phyloP scores from a whole-genome alignment of 768 basidiomycete species.

The Tricholoma hemisulphureum region DNA sequence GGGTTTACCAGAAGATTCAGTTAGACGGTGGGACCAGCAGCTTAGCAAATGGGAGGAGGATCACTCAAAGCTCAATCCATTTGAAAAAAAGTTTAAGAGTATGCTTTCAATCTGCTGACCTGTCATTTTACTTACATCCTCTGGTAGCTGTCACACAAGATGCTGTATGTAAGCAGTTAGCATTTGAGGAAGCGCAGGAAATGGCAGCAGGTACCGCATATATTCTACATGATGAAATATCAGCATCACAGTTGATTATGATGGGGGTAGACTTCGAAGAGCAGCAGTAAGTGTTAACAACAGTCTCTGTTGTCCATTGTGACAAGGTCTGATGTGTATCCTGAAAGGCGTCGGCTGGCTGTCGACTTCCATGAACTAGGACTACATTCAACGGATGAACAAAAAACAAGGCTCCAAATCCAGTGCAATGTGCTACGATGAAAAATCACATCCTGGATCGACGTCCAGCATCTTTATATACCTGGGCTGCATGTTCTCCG shows the following conservation, averaged over 20 bases:
- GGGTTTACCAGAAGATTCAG: not conserved
- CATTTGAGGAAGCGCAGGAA: slow-evolving; percentile 1
- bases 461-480: slow-evolving; percentile 4
- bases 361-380: not conserved
- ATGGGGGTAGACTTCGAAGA: slow-evolving; percentile 10
- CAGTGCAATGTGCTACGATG: not conserved
- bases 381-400: not conserved
- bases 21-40: not conserved
- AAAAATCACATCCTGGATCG: slow-evolving; percentile 1
- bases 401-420: not conserved
- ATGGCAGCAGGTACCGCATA: slow-evolving; percentile 4
- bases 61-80: slow-evolving; percentile 1
- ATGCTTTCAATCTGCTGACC: not conserved
- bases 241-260: slow-evolving; percentile 4
- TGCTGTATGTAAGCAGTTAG: not conserved
- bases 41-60: slow-evolving; percentile 1
- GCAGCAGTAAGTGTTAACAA: slow-evolving; percentile 1
- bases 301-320: not conserved
- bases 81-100: slow-evolving; percentile 2
- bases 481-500: not conserved
- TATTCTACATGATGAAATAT: slow-evolving; percentile 4
- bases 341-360: not conserved
- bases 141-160: not conserved
- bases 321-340: not conserved
- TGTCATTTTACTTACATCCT: not conserved